Base-by-base conservation (phyloP, 164 flowering plant species). In the Vitis amurensis region DNA sequence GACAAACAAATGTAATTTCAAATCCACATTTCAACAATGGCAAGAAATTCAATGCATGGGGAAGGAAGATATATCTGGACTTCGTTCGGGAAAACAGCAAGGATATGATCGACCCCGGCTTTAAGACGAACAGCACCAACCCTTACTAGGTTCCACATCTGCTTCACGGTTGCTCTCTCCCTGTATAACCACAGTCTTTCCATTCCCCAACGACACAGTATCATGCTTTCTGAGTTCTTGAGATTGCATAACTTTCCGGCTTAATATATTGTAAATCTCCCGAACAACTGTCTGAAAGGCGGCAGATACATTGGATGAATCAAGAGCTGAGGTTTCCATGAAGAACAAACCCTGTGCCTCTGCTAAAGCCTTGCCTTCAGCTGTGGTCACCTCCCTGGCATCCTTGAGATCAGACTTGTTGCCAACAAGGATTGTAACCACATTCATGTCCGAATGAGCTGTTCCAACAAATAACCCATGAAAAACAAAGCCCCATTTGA, bases 391-490 rank as follows among this genome's bases (percentile, higher is more conserved):
- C 68, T 89, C 94, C 73, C 94, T 81, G 16, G 87, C 84, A 68
- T 89, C 89, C 79, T 75, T 82, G 19, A 89, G 89, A 81, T 89
- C 94, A 49, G 88, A 68, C 76, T 89, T 89, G 84, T 89, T 89
- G 31, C 94, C 94, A 29, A 89, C 83, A 55, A 89, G 88, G 63
- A 89, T 85, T n/a, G 94, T 89, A 9, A 89, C 86, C 30, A 89
- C 94, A 64, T 89, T 86, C 94, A 89, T 89, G 74, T 89, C 89
- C 1, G 94, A 89, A 74, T 89, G 91, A 73, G 87, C 94, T 89
- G 91, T 67, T 62, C 75, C 75, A 74, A 68, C 27, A 56, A 19
- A 9, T 77, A 67, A 69, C 9, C 55, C 66, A 50, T 16, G 59
- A 37, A 17, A 3, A 55, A 48, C 68, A 50, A 74, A 37, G 66